Conservation (phyloP, 75 land plant genomes). For the Cupressus sempervirens region DNA sequence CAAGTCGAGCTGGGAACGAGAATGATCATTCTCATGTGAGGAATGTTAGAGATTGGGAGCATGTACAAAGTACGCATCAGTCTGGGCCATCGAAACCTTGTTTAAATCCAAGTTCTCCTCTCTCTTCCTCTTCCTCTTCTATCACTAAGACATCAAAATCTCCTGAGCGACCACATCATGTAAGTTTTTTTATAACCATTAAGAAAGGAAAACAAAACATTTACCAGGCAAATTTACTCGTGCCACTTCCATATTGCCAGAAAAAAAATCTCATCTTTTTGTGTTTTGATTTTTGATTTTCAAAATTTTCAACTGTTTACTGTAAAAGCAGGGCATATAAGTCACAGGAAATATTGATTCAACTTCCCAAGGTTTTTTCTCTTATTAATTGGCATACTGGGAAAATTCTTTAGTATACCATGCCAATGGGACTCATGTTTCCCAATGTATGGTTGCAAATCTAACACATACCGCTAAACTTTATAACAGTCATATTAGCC, state of each 20-base stretch:
- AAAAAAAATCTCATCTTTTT: neutral
- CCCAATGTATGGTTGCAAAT: neutral
- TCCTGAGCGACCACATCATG: neutral
- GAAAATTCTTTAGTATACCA: neutral
- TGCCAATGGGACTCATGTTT: neutral
- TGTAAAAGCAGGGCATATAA: neutral
- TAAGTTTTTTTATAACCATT: neutral
- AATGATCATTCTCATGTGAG: neutral
- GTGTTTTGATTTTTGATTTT: neutral
- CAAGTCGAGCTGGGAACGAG: slow-evolving; percentile 2
- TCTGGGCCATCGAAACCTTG: slow-evolving; percentile 6
- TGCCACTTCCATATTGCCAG: neutral
- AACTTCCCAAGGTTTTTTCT: neutral
- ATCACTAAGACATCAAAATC: neutral
- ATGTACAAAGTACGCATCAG: neutral
- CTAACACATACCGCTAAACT: neutral
- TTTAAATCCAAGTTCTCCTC: neutral
- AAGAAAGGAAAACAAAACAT: neutral
- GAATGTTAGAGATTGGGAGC: slow-evolving; percentile 3
- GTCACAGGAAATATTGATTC: neutral
- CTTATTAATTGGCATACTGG: neutral
- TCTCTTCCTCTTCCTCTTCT: neutral
- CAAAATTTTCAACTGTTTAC: neutral
- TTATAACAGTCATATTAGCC: neutral
- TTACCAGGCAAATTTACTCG: neutral